phyloP scores from a whole-genome alignment of 495 filamentous ascomycete species.

The Trichoderma orchidacearum region DNA sequence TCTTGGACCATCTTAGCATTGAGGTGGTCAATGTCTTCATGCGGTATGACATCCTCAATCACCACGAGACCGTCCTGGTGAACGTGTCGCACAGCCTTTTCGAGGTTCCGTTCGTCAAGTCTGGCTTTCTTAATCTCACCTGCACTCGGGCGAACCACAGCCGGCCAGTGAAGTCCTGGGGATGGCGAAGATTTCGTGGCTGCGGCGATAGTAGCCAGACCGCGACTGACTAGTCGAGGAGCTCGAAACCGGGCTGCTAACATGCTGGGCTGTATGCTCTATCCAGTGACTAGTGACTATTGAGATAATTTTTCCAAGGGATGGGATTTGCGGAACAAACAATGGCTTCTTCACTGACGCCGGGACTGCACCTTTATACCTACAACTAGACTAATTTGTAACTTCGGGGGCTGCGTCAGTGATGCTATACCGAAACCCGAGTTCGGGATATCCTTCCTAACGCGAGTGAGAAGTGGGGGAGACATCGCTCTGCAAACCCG shows the following conservation, averaged over 20 bases:
- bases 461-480: neutral
- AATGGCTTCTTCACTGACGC: neutral
- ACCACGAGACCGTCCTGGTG: slow-evolving; percentile 4
- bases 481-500: neutral
- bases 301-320: no score
- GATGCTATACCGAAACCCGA: slow-evolving; percentile 4
- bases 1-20: slow-evolving; percentile 2
- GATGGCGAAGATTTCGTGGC: neutral
- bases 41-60: neutral
- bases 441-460: slow-evolving; percentile 1
- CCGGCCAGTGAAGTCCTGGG: neutral
- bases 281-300: no score
- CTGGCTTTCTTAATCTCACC: slow-evolving; percentile 7
- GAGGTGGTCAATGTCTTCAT: neutral
- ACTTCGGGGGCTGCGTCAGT: neutral
- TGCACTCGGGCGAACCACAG: slow-evolving; percentile 6
- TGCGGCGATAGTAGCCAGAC: neutral
- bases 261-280: neutral
- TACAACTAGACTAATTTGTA: neutral
- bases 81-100: slow-evolving; percentile 10
- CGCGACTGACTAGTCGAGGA: neutral
- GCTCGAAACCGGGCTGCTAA: neutral
- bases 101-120: slow-evolving; percentile 26
- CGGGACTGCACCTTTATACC: neutral
- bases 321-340: no score